Evolutionary conservation across 2,329 filamentous ascomycete genomes (phyloP).

Genomic region (Stemphylium beticola): DNA sequence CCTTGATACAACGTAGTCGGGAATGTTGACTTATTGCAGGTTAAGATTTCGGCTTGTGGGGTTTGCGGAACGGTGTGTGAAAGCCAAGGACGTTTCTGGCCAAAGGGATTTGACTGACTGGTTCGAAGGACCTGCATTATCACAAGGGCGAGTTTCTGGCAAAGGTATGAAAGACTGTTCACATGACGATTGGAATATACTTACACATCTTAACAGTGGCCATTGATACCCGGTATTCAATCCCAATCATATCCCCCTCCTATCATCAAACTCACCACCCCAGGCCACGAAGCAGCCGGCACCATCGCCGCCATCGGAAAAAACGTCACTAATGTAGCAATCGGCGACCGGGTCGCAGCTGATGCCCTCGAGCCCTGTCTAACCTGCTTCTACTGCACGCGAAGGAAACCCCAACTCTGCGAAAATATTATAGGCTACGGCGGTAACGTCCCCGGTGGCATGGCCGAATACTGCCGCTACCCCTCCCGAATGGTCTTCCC

Average conservation of each 20-base stretch:
- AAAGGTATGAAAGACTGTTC: conserved; percentile 7
- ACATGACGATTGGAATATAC: not conserved
- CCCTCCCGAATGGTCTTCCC: conserved; percentile 66
- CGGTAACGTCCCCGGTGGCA: conserved; percentile 72
- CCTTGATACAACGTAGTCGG: not conserved
- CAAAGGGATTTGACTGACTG: not conserved
- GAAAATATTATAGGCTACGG: conserved; percentile 72
- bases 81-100: not conserved
- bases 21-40: conserved; percentile 12
- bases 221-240: conserved; percentile 28
- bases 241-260: not conserved
- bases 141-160: conserved; percentile 36
- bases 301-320: conserved; percentile 65
- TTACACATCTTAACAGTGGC: conserved; percentile 18
- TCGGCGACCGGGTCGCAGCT: conserved; percentile 67
- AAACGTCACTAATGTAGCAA: conserved; percentile 64
- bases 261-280: not conserved
- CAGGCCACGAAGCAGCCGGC: conserved; percentile 71
- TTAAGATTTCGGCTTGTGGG: conserved; percentile 33
- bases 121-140: conserved; percentile 30
- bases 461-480: conserved; percentile 71
- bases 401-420: conserved; percentile 71
- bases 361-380: conserved; percentile 72
- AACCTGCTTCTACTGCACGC: conserved; percentile 75
- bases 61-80: conserved; percentile 31